Evolutionary conservation across 352 stramenopile species (phyloP), one percentile per base, ranked within the genome.

Genomic region (Peronosclerospora sorghi): DNA sequence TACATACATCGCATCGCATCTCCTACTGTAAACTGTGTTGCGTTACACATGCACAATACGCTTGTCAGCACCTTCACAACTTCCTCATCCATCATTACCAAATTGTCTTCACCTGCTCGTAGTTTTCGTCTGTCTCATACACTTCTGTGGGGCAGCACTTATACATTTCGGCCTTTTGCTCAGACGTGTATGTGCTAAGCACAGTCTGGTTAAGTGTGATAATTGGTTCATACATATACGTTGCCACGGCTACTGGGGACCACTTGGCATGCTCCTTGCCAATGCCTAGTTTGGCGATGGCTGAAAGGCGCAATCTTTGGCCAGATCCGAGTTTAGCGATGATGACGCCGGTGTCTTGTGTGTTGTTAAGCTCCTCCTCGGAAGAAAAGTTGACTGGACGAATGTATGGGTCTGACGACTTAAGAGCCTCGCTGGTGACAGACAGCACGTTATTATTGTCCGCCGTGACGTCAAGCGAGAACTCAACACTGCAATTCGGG

Each of bases 211-310:
- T 95, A 10, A 95, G 63, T 43, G 68, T 90, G 45, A 96, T 92
- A 50, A 90, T 88, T 38, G 83, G 80, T 41, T 95, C 82, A 54
- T 92, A 94, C 71, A 87, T 91, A 58, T 95, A 97, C 27, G 90
- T 97, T 10, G 92, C 93, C 5, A 97, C 90, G 0, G 86, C 88
- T 30, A 98, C 93, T 2, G 95, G 93, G 28, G 77, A 96, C 94
- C 94, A 98, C 76, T 98, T 98, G 51, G 94, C 89, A 59, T 98
- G 95, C 62, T 98, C 93, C 65, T 98, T 98, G 57, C 78, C 84
- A 29, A 97, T 96, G 6, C 95, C 94, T 7, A 90, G 67, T 44
- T 96, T 93, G 37, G 94, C 95, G 44, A 97, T 95, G 7, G 90
- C 92, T 37, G 95, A 96, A 26, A 98, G 73, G 54, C 95, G 96